Evolutionary conservation across 2,329 filamentous ascomycete genomes (phyloP), one percentile per base, ranked within the genome.

Genomic region (Gaeumannomyces tritici): DNA sequence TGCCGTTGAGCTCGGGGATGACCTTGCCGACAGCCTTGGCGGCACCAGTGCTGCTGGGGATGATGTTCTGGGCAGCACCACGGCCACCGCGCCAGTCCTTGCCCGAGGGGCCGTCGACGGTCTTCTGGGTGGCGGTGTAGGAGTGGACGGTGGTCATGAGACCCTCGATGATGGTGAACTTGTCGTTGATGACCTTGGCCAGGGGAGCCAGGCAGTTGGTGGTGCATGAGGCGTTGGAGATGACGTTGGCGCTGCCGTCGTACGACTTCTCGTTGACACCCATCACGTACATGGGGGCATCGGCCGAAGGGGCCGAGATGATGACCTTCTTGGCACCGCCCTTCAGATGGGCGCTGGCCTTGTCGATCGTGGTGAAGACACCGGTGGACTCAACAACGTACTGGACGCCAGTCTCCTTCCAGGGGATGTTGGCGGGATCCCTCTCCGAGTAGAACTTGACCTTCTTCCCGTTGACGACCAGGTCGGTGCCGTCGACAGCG

Each of bases 11-110:
- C 71, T 86, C 82, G 72, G 95, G 95, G 74, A 98, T 98, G 84
- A 98, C 95, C 89, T 99, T 99, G 83, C 95, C 95, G 82, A 99
- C 95, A 76, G 95, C 95, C 91, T 99, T 99, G 78, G 95, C 95
- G 79, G 95, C 95, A 88, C 95, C 95, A 69, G 95, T 99, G 87
- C 91, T 96, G 84, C 88, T 91, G 80, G 95, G 95, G 76, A 99
- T 98, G 86, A 98, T 98, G 89, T 99, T 98, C 86, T 96, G 90
- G 75, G 95, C 95, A 82, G 95, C 95, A 73, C 91, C 93, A 83
- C 95, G 95, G 79, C 95, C 95, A 87, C 95, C 95, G 82, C 93
- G 90, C 93, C 93, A 99, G 85, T 98, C 95, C 90, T 99, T 99
- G 79, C 83, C 84, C 69, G 95, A 98, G 75, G 95, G 95, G 76